Percentiles rank a stretch among this genome's conserved stretches.
phyloP scores from a whole-genome alignment of 768 basidiomycete species.

The Xanthoconium purpureum region DNA sequence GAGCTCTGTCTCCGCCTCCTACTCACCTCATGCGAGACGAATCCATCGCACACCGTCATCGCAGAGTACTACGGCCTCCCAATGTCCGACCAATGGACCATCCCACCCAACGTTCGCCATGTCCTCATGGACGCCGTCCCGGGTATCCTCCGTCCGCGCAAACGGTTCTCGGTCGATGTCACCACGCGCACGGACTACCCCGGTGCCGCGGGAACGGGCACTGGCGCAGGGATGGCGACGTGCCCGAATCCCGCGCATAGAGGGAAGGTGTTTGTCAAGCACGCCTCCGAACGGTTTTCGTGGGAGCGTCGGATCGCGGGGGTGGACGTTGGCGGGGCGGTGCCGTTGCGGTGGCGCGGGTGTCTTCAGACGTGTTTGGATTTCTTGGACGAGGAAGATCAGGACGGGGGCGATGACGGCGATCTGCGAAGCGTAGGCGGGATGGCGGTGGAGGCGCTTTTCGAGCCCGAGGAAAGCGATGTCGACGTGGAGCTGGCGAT shows the following conservation, averaged over 20 bases:
- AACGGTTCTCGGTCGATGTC: conserved; percentile 15
- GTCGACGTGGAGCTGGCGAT: conserved; percentile 19
- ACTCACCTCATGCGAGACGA: conserved; percentile 24
- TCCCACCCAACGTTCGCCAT: conserved; percentile 25
- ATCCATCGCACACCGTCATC: conserved; percentile 13
- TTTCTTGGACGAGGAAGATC: conserved; percentile 43
- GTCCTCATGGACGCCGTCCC: conserved; percentile 30
- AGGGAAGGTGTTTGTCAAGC: conserved; percentile 46
- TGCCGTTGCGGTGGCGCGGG: conserved; percentile 67
- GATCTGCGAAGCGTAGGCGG: too few relatives aligned
- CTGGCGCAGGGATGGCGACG: conserved; percentile 27
- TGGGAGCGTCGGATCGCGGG: conserved; percentile 61
- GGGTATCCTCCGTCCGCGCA: conserved; percentile 23
- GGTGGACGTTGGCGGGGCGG: conserved; percentile 47
- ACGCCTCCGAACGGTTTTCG: conserved; percentile 59
- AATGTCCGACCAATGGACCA: conserved; percentile 27
- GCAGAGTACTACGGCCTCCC: conserved; percentile 29
- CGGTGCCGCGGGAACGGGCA: background rate
- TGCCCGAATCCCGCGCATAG: conserved; percentile 42
- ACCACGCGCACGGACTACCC: background rate
- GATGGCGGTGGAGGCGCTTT: too few relatives aligned
- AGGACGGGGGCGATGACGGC: too few relatives aligned
- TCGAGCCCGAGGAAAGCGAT: conserved; percentile 1
- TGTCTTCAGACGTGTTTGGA: conserved; percentile 62
- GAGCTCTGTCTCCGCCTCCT: conserved; percentile 41